Evolutionary conservation across 1,284 basidiomycete species (phyloP).

Genomic region (Moniliophthora roreri): DNA sequence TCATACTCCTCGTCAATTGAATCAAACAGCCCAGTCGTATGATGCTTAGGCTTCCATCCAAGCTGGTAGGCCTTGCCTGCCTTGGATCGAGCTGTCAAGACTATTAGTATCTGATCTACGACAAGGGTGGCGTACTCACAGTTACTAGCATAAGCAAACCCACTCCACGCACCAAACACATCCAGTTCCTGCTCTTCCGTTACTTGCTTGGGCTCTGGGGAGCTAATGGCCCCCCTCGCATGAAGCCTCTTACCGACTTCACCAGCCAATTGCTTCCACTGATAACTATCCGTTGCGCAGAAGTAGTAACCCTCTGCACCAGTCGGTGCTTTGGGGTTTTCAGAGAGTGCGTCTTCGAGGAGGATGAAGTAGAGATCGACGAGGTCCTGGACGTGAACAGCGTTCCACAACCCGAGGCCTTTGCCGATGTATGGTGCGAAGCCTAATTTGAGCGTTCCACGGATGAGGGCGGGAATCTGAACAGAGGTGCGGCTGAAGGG

Average conservation of each 20-base stretch:
- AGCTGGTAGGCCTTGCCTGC: conserved; percentile 16
- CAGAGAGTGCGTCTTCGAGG: conserved; percentile 17
- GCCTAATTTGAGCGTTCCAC: conserved; percentile 15
- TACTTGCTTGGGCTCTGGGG: conserved; percentile 10
- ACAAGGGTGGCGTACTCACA: conserved; percentile 8
- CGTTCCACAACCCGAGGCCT: conserved; percentile 20
- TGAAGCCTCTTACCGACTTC: conserved; percentile 14
- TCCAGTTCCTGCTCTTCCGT: conserved; percentile 12
- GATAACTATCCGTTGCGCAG: conserved; percentile 19
- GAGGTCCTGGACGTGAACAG: conserved; percentile 19
- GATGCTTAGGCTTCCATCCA: conserved; percentile 19
- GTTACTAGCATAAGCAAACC: conserved; percentile 20
- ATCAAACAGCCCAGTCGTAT: conserved; percentile 15
- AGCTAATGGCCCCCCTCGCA: conserved; percentile 14
- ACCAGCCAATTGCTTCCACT: conserved; percentile 17
- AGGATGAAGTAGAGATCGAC: conserved; percentile 16
- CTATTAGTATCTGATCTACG: neutral
- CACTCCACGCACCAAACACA: conserved; percentile 18
- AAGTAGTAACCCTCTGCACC: conserved; percentile 20
- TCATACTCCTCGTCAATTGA: conserved; percentile 20
- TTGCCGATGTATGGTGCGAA: conserved; percentile 9
- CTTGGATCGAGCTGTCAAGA: conserved; percentile 15
- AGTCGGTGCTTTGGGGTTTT: conserved; percentile 11
- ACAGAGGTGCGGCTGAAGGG: conserved; percentile 21
- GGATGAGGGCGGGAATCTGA: conserved; percentile 20